Conservation (phyloP, 768 basidiomycete species). For the Ramaria rubella region DNA sequence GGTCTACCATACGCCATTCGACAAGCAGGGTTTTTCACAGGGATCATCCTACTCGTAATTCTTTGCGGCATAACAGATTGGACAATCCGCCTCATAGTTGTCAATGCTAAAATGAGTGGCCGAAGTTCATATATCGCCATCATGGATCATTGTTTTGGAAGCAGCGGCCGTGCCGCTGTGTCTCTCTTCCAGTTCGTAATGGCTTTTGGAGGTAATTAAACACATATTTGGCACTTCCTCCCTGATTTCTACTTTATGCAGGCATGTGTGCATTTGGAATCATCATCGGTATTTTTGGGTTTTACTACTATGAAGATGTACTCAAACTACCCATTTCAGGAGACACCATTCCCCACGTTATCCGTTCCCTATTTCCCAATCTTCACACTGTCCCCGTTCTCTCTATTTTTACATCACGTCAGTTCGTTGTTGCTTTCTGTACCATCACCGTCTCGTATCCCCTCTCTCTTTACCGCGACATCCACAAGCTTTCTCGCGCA, state of each 20-base stretch:
- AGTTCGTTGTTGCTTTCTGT: slow-evolving; percentile 83
- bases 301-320: neutral
- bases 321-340: slow-evolving; percentile 37
- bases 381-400: slow-evolving; percentile 61
- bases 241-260: slow-evolving; percentile 20
- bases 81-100: slow-evolving; percentile 94
- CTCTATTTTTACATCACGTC: slow-evolving; percentile 72
- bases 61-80: slow-evolving; percentile 89
- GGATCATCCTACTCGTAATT: slow-evolving; percentile 71
- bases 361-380: slow-evolving; percentile 76
- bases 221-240: neutral
- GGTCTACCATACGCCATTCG: slow-evolving; percentile 91
- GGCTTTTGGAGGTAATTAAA: slow-evolving; percentile 79
- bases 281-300: slow-evolving; percentile 55
- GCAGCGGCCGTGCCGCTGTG: slow-evolving; percentile 85
- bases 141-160: slow-evolving; percentile 90
- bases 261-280: slow-evolving; percentile 99
- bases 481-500: slow-evolving; percentile 92
- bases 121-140: slow-evolving; percentile 88
- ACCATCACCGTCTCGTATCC: slow-evolving; percentile 90
- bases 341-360: slow-evolving; percentile 93
- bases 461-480: slow-evolving; percentile 91
- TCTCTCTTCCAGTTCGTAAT: slow-evolving; percentile 98
- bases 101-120: slow-evolving; percentile 95
- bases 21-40: slow-evolving; percentile 90